Evolutionary conservation across 116 monocot genomes (phyloP).

Genomic region (Phalaenopsis hybrid): DNA sequence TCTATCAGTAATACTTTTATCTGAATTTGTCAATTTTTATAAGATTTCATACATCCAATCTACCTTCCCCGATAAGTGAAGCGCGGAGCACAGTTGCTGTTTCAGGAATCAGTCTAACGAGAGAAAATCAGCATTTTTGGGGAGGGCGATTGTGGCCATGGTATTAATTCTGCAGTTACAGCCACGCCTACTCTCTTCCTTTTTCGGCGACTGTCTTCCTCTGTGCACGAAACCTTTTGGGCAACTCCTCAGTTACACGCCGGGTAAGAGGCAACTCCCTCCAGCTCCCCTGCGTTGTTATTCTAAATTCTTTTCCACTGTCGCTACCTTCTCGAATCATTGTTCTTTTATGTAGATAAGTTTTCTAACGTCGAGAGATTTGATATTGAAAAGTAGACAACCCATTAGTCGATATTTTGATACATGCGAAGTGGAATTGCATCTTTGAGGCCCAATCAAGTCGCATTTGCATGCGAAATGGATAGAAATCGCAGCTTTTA

Average conservation of each 20-base stretch:
- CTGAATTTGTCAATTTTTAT: too few relatives aligned
- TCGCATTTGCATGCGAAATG: not conserved
- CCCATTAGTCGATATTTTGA: not conserved
- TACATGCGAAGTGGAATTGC: not conserved
- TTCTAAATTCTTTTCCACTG: too few relatives aligned
- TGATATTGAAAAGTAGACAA: not conserved
- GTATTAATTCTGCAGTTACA: conserved; percentile 32
- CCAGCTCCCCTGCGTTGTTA: not conserved
- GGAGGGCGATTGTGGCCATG: conserved; percentile 20
- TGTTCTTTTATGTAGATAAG: too few relatives aligned
- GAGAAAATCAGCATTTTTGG: not conserved
- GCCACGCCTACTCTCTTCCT: conserved; percentile 65
- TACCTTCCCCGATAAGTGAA: not conserved
- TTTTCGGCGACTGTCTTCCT: conserved; percentile 60
- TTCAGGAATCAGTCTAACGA: not conserved
- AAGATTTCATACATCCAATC: too few relatives aligned
- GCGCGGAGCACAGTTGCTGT: not conserved
- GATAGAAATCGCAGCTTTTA: not conserved
- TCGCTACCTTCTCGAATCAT: too few relatives aligned
- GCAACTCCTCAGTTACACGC: conserved; percentile 9
- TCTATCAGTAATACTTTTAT: too few relatives aligned
- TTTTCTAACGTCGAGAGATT: not conserved
- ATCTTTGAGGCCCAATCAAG: not conserved
- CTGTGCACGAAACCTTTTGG: conserved; percentile 30
- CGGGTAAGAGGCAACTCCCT: conserved; percentile 11